Conservation (phyloP, 2,329 filamentous ascomycete species). For the Rutstroemia sp. region DNA sequence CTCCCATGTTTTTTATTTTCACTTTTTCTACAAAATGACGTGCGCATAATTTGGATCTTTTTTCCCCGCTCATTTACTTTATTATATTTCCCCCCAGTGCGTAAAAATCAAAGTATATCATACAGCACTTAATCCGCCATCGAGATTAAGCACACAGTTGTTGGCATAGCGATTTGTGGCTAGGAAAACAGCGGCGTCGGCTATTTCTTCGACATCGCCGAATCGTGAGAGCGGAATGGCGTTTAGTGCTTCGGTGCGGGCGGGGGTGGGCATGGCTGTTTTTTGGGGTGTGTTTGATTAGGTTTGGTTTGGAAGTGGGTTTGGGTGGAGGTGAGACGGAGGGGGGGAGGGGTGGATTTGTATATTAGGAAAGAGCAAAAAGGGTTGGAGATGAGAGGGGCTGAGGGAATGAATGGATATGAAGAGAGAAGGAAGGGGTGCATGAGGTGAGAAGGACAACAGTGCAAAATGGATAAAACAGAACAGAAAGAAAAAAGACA, state of each 20-base stretch:
- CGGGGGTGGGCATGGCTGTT: slow-evolving; percentile 37
- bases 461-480: background rate
- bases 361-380: background rate
- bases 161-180: slow-evolving; percentile 75
- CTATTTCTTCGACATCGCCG: slow-evolving; percentile 63
- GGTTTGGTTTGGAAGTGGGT: slow-evolving; percentile 14
- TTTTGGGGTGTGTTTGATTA: slow-evolving; percentile 22
- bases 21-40: background rate
- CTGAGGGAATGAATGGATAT: background rate
- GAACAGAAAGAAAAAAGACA: background rate
- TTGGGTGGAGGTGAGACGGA: slow-evolving; percentile 16
- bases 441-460: background rate
- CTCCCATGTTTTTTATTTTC: too few relatives aligned
- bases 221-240: slow-evolving; percentile 61
- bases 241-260: slow-evolving; percentile 30
- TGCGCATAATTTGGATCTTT: background rate
- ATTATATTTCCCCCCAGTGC: background rate
- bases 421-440: background rate
- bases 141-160: slow-evolving; percentile 79
- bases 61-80: background rate
- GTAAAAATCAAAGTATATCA: slow-evolving; percentile 30
- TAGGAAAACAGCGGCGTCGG: slow-evolving; percentile 75
- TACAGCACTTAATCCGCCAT: slow-evolving; percentile 70
- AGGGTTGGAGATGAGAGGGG: background rate
- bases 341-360: background rate